Evolutionary conservation across 176 grass and related monocot genomes (phyloP).

Genomic region (Bromus sterilis): DNA sequence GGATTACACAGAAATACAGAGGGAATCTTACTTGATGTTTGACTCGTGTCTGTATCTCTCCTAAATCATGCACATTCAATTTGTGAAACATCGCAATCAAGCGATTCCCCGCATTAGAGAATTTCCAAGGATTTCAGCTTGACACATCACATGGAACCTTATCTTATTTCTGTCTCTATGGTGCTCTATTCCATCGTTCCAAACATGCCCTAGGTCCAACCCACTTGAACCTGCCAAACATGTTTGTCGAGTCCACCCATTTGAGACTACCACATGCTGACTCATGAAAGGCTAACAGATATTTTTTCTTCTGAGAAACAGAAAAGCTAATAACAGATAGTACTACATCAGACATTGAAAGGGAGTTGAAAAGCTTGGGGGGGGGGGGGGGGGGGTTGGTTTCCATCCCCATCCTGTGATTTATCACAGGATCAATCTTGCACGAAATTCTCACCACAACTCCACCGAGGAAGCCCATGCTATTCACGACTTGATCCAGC

Average conservation of each 20-base stretch:
- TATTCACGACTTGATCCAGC: neutral
- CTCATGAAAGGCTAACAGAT: neutral
- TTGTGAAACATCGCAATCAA: neutral
- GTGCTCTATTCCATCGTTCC: neutral
- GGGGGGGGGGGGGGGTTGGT: too few relatives aligned
- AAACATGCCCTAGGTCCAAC: neutral
- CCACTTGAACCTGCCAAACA: neutral
- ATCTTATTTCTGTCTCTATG: neutral
- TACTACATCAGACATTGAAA: neutral
- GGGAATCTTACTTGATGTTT: too few relatives aligned
- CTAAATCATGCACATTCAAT: neutral
- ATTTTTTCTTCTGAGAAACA: too few relatives aligned
- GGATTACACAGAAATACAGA: too few relatives aligned
- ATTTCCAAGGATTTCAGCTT: neutral
- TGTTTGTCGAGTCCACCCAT: neutral
- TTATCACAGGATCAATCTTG: neutral
- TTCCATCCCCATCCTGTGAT: neutral
- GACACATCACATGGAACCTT: neutral
- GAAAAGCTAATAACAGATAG: too few relatives aligned
- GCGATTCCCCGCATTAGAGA: neutral
- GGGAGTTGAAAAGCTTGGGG: neutral
- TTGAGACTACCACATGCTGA: neutral
- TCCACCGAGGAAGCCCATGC: too few relatives aligned
- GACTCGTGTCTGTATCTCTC: too few relatives aligned
- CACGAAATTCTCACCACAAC: neutral